These are phyloP conservation scores for Micractinium conductrix DNA, from an alignment of 139 green algal genomes.

Conservation along the genomic window DNA sequence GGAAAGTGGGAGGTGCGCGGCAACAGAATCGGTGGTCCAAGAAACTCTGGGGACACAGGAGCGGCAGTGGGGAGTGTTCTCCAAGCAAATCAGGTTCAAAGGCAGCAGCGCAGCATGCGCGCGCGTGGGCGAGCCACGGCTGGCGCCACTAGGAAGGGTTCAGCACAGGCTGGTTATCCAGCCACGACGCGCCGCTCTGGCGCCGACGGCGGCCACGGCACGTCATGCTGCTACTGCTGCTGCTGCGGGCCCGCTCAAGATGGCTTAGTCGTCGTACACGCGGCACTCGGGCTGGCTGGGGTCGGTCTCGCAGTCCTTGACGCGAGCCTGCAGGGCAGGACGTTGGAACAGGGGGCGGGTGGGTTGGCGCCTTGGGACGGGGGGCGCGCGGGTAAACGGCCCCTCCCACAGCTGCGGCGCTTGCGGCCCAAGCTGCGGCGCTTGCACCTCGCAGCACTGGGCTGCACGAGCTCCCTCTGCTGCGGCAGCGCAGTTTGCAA, in stretches of 20 bases:
- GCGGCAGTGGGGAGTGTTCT: neutral
- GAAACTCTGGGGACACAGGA: neutral
- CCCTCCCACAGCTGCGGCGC: too few species aligned
- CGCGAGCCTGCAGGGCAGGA: constrained; percentile 15
- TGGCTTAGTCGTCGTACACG: constrained; percentile 39
- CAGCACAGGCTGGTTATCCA: neutral
- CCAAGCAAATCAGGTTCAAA: neutral
- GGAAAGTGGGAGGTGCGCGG: constrained; percentile 7
- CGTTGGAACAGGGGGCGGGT: neutral
- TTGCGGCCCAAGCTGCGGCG: too few species aligned
- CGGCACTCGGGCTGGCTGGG: constrained; percentile 31
- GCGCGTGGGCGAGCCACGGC: neutral
- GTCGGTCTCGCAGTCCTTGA: constrained; percentile 29
- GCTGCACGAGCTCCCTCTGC: too few species aligned
- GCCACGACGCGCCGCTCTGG: neutral
- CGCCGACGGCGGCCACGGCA: too few species aligned
- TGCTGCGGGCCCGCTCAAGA: too few species aligned
- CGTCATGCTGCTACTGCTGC: neutral
- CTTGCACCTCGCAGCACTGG: too few species aligned
- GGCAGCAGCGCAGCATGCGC: neutral
- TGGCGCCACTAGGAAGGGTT: neutral
- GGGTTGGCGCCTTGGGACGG: too few species aligned
- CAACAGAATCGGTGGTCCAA: neutral
- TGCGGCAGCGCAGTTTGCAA: too few species aligned
- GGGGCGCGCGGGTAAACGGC: too few species aligned